Evolutionary conservation across 768 basidiomycete species (phyloP).

Genomic region (Leccinum uliginosum): DNA sequence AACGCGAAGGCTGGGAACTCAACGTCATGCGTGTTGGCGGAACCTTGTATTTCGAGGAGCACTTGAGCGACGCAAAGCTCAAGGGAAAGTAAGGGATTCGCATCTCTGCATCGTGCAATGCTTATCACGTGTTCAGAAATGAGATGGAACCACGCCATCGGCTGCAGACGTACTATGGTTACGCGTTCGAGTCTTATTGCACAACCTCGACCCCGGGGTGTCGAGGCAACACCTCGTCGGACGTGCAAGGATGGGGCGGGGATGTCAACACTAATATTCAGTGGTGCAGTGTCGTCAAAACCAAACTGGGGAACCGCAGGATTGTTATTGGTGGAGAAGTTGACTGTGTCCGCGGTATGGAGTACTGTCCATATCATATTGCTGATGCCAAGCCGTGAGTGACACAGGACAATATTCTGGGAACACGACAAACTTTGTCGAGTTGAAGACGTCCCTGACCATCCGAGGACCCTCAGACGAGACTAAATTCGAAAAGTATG

Average conservation of each 20-base stretch:
- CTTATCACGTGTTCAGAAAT: constrained; percentile 41
- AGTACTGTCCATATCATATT: neutral
- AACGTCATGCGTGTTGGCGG: constrained; percentile 77
- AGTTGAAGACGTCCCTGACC: constrained; percentile 79
- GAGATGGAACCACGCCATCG: constrained; percentile 61
- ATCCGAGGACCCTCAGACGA: constrained; percentile 66
- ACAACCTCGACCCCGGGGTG: constrained; percentile 40
- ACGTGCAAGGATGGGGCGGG: constrained; percentile 60
- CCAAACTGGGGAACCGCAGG: constrained; percentile 68
- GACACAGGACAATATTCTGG: constrained; percentile 56
- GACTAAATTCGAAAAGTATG: constrained; percentile 75
- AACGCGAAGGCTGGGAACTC: constrained; percentile 72
- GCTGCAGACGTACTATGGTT: constrained; percentile 74
- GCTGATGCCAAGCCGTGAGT: neutral
- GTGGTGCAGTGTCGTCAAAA: constrained; percentile 88
- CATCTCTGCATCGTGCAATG: neutral
- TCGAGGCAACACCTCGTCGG: constrained; percentile 20
- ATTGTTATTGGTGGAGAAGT: constrained; percentile 87
- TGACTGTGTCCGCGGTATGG: constrained; percentile 76
- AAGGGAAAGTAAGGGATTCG: constrained; percentile 53
- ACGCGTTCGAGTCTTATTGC: constrained; percentile 87
- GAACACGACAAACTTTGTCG: constrained; percentile 66
- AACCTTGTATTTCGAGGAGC: constrained; percentile 73
- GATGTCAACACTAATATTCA: constrained; percentile 86
- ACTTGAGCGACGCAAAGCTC: constrained; percentile 54